These are phyloP conservation scores for Talaromyces adpressus DNA, from an alignment of 495 filamentous ascomycete genomes.

Conservation along the genomic window DNA sequence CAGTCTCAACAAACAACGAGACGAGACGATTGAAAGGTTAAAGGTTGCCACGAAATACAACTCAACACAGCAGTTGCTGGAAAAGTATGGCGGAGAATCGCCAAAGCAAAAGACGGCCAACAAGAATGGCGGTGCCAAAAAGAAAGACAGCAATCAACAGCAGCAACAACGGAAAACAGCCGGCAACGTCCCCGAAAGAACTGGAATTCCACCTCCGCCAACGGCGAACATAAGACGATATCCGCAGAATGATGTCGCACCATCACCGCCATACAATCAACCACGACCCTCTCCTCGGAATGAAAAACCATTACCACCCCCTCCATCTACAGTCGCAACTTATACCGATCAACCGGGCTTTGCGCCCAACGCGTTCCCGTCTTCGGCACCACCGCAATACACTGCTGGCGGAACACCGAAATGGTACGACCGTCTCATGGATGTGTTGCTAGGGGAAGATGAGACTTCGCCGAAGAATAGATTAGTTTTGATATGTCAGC, in stretches of 20 bases:
- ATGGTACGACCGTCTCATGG: slow-evolving; percentile 93
- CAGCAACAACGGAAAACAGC: slow-evolving; percentile 12
- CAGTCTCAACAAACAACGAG: slow-evolving; percentile 64
- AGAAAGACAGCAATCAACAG: background rate
- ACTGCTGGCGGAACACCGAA: slow-evolving; percentile 36
- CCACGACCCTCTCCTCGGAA: slow-evolving; percentile 19
- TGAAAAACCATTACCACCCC: slow-evolving; percentile 13
- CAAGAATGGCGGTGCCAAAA: background rate
- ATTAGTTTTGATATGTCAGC: slow-evolving; percentile 75
- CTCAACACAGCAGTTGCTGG: slow-evolving; percentile 83
- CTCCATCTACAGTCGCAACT: slow-evolving; percentile 11
- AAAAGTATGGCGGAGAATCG: slow-evolving; percentile 78
- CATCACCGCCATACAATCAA: slow-evolving; percentile 13
- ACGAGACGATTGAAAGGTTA: slow-evolving; percentile 84
- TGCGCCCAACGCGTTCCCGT: slow-evolving; percentile 55
- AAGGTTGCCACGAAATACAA: slow-evolving; percentile 93
- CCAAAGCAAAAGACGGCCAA: slow-evolving; percentile 38
- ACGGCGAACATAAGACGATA: slow-evolving; percentile 72
- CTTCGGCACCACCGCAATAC: slow-evolving; percentile 22
- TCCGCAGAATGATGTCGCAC: slow-evolving; percentile 12
- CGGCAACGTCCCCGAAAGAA: slow-evolving; percentile 19
- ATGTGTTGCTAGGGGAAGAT: slow-evolving; percentile 90
- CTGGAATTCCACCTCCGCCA: slow-evolving; percentile 63
- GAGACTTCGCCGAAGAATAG: slow-evolving; percentile 89
- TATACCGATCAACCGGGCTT: slow-evolving; percentile 40